Evolutionary conservation across 495 filamentous ascomycete species (phyloP), one percentile per base, ranked within the genome.

Genomic region (Cudoniella acicularis): DNA sequence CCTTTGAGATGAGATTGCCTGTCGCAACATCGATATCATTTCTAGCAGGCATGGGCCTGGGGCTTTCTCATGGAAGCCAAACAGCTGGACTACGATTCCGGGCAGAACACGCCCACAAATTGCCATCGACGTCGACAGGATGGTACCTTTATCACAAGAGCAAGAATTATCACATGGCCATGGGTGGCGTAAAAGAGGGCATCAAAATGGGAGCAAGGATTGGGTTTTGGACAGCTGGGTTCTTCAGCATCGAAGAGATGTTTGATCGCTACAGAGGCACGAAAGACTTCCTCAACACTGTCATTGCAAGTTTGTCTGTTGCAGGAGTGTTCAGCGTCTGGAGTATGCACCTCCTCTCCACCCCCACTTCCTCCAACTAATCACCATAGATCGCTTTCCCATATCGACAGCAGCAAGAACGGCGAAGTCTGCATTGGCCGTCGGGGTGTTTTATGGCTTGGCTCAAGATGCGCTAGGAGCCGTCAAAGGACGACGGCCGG

Each of bases 141-240:
- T 98, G 94, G 94, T 98, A 91, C 69, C 83, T 97, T 24, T 98
- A 98, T 69, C 95, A 98, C 73, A 97, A 96, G 73, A 90, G 83
- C 65, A 98, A 98, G 74, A 97, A 96, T 70, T 97, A 98, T 74
- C 82, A 89, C 56, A 73, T 86, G 4, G 80, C 87, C 49, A 79
- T 86, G 10, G 90, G 88, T 1, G 94, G 87, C 0, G 71, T 92
- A 11, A 82, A 80, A 61, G 90, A 92, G 67, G 95, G 90, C 0
- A 53, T 89, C 42, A 86, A 82, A 64, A 87, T 91, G 81, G 93
- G 88, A 3, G 67, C 72, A n/a, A 87, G 81, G 65, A 69, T 96
- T 13, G 80, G 78, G 16, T 73, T 83, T 50, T 83, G 90, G 88
- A 77, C 81, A 53, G 73, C 77, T 60, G 68, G 84, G 64, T 84